A percentile compares a stretch with the other conserved stretches of the same genome.
Conservation (phyloP, 495 filamentous ascomycete species). For the Aspergillus taichungensis region DNA sequence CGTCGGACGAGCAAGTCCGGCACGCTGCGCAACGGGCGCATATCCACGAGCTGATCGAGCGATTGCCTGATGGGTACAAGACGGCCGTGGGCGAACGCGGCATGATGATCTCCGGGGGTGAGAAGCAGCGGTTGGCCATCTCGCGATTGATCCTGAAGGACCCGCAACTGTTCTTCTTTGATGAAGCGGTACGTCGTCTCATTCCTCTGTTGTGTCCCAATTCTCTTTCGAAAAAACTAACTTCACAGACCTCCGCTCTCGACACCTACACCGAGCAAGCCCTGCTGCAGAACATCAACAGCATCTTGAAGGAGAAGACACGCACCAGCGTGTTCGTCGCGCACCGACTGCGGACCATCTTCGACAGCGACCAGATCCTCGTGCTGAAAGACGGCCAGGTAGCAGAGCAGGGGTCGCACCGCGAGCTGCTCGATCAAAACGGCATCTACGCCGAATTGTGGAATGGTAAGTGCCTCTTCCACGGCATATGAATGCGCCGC, state of each 20-base stretch:
- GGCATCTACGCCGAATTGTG: constrained; percentile 88
- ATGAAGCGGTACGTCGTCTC: constrained; percentile 64
- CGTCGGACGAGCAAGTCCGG: constrained; percentile 60
- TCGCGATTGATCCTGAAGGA: constrained; percentile 84
- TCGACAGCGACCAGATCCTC: constrained; percentile 89
- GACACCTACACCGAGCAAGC: constrained; percentile 95
- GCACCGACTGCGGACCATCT: constrained; percentile 86
- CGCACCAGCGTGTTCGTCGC: constrained; percentile 92
- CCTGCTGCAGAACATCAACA: constrained; percentile 86
- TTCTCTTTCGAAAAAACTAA: constrained; percentile 7
- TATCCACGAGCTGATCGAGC: constrained; percentile 72
- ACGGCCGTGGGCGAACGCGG: constrained; percentile 94
- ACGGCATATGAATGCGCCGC: no score
- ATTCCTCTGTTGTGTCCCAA: no score
- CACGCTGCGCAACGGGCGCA: constrained; percentile 71
- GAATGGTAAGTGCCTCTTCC: constrained; percentile 55
- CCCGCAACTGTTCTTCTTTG: constrained; percentile 88
- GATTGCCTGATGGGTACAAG: constrained; percentile 75
- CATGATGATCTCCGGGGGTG: constrained; percentile 96
- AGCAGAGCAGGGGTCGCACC: constrained; percentile 79
- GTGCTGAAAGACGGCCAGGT: constrained; percentile 78
- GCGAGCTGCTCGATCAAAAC: constrained; percentile 64
- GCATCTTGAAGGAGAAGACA: constrained; percentile 79
- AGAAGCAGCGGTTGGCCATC: constrained; percentile 90
- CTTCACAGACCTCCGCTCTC: constrained; percentile 66